Conservation (phyloP, 1,284 basidiomycete species). For the Leucoagaricus sp. region DNA sequence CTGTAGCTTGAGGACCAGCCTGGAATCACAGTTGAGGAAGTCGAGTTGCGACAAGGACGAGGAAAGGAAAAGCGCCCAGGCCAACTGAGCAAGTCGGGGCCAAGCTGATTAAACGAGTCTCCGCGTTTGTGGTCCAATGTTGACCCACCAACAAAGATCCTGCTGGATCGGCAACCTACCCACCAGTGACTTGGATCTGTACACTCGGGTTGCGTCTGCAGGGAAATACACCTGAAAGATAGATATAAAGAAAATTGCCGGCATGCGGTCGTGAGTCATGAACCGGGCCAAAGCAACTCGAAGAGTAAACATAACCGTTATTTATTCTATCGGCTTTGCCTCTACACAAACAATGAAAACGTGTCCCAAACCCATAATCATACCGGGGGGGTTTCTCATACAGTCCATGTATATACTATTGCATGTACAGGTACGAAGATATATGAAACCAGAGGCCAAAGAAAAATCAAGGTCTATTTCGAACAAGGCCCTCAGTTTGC, state of each 20-base stretch:
- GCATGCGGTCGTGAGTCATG: constrained; percentile 11
- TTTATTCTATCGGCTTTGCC: constrained; percentile 8
- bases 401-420: not conserved
- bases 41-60: not conserved
- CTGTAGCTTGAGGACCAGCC: not conserved
- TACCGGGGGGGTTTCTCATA: not conserved
- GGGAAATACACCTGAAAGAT: constrained; percentile 3
- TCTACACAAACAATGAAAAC: constrained; percentile 15
- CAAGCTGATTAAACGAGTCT: constrained; percentile 8
- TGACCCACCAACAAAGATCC: constrained; percentile 8
- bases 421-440: not conserved
- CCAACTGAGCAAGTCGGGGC: constrained; percentile 4
- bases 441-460: not conserved
- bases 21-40: not conserved
- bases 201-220: not conserved
- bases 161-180: not conserved
- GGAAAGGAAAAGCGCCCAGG: not conserved
- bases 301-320: constrained; percentile 15
- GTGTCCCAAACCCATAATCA: not conserved
- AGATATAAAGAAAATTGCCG: constrained; percentile 4
- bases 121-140: constrained; percentile 9
- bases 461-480: constrained; percentile 26
- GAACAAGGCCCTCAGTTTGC: constrained; percentile 71
- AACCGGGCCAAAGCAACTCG: not conserved
- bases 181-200: not conserved